These are phyloP conservation scores for Nicotiana tomentosiformis DNA, from an alignment of 257 asterid species.

Conservation along the genomic window DNA sequence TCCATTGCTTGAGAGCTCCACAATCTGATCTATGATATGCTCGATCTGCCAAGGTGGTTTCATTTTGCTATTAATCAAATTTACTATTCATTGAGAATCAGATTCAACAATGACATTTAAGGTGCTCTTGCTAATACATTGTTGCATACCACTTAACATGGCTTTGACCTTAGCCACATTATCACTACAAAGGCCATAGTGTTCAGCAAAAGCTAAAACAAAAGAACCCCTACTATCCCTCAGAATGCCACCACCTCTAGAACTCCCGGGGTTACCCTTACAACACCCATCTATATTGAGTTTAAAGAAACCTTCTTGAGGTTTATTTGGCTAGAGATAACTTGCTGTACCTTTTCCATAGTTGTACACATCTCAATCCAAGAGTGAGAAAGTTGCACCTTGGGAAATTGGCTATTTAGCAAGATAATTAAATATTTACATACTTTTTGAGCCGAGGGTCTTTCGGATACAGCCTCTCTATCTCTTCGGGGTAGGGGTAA, in stretches of 20 bases:
- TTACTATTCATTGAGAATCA: background rate
- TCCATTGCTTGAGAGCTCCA: background rate
- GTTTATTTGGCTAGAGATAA: too few relatives aligned
- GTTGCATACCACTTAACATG: background rate
- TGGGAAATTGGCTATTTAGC: too few relatives aligned
- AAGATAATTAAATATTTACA: too few relatives aligned
- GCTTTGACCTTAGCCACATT: background rate
- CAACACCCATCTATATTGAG: too few relatives aligned
- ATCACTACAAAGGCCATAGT: background rate
- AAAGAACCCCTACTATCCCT: background rate
- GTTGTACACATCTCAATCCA: too few relatives aligned
- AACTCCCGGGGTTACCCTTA: too few relatives aligned
- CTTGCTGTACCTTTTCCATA: background rate
- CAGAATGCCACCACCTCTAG: background rate
- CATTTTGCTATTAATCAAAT: background rate
- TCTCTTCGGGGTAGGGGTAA: too few relatives aligned
- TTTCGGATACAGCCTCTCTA: too few relatives aligned
- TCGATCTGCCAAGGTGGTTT: background rate
- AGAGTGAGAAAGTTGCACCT: too few relatives aligned
- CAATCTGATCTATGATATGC: background rate
- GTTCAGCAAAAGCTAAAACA: background rate
- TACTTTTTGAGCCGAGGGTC: background rate
- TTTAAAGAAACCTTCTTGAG: too few relatives aligned
- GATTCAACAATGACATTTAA: background rate
- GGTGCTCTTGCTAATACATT: background rate